These are phyloP conservation scores for Pichia scutulata DNA, from an alignment of 805 yeast genomes.

Conservation along the genomic window DNA sequence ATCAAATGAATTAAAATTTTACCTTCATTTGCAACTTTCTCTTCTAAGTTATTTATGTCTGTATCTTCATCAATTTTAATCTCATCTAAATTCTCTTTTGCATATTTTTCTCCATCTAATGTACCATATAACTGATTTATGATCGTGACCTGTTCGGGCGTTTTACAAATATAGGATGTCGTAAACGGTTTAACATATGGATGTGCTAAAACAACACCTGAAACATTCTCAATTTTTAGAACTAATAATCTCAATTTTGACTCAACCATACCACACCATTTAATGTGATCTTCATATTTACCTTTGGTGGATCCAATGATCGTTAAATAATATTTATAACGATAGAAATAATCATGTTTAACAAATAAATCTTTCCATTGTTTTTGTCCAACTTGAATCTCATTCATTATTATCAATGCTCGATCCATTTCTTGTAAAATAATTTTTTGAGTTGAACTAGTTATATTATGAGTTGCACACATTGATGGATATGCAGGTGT, in stretches of 20 bases:
- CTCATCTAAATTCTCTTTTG: conserved; percentile 29
- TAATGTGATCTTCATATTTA: conserved; percentile 70
- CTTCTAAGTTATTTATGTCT: conserved; percentile 23
- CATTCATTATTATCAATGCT: conserved; percentile 64
- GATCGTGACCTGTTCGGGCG: conserved; percentile 33
- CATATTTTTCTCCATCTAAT: conserved; percentile 41
- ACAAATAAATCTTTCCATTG: conserved; percentile 70
- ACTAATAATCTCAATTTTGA: conserved; percentile 77
- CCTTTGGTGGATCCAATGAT: conserved; percentile 72
- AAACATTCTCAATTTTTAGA: conserved; percentile 69
- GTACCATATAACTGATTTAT: conserved; percentile 44
- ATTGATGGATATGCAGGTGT: conserved; percentile 98
- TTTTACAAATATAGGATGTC: conserved; percentile 35
- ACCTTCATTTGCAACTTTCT: conserved; percentile 17
- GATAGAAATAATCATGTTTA: conserved; percentile 74
- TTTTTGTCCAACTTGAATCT: conserved; percentile 54
- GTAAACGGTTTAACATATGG: conserved; percentile 80
- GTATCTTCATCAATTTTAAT: conserved; percentile 26
- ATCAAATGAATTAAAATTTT: conserved; percentile 48
- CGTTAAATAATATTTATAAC: conserved; percentile 81
- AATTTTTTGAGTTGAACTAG: conserved; percentile 77
- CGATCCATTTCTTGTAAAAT: conserved; percentile 73
- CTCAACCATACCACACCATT: conserved; percentile 92
- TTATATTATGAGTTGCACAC: conserved; percentile 98
- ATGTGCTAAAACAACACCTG: conserved; percentile 77